These are phyloP conservation scores for Lenwebbia sp. DNA, from an alignment of 345 rosid genomes.

Conservation along the genomic window DNA sequence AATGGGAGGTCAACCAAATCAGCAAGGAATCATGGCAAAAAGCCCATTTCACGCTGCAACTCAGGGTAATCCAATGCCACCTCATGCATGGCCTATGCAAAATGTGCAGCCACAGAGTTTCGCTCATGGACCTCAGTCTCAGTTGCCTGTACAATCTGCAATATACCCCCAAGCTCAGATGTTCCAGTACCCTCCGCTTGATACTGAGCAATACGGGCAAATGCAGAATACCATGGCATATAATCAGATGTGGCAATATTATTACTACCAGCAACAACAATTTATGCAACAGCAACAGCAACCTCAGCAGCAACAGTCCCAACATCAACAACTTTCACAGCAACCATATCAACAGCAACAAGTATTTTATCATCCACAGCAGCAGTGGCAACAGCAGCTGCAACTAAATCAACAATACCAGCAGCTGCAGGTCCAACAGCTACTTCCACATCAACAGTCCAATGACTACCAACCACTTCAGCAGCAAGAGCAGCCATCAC, in stretches of 20 bases:
- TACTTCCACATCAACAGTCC: slow-evolving; percentile 10
- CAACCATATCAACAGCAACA: slow-evolving; percentile 26
- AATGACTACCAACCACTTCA: slow-evolving; percentile 17
- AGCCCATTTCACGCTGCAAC: background rate
- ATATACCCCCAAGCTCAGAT: slow-evolving; percentile 31
- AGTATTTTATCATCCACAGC: slow-evolving; percentile 35
- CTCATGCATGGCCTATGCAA: slow-evolving; percentile 8
- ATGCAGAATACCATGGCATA: slow-evolving; percentile 43
- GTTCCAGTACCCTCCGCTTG: slow-evolving; percentile 31
- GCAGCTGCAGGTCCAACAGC: slow-evolving; percentile 13
- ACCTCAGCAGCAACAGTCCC: slow-evolving; percentile 15
- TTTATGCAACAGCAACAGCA: slow-evolving; percentile 35
- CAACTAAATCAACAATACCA: slow-evolving; percentile 26
- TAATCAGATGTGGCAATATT: slow-evolving; percentile 79
- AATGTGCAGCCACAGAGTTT: slow-evolving; percentile 30
- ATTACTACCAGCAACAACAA: slow-evolving; percentile 54
- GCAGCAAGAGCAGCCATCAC: slow-evolving; percentile 24
- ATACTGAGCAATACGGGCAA: slow-evolving; percentile 28
- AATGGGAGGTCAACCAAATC: slow-evolving; percentile 9
- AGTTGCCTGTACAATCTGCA: slow-evolving; percentile 16
- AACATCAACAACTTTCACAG: slow-evolving; percentile 12
- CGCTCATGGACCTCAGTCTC: slow-evolving; percentile 19
- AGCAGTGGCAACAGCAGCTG: slow-evolving; percentile 19
- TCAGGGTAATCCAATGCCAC: background rate
- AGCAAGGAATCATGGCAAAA: background rate